phyloP scores from a whole-genome alignment of 2,329 filamentous ascomycete species.

The Domatiomyces globalis region DNA sequence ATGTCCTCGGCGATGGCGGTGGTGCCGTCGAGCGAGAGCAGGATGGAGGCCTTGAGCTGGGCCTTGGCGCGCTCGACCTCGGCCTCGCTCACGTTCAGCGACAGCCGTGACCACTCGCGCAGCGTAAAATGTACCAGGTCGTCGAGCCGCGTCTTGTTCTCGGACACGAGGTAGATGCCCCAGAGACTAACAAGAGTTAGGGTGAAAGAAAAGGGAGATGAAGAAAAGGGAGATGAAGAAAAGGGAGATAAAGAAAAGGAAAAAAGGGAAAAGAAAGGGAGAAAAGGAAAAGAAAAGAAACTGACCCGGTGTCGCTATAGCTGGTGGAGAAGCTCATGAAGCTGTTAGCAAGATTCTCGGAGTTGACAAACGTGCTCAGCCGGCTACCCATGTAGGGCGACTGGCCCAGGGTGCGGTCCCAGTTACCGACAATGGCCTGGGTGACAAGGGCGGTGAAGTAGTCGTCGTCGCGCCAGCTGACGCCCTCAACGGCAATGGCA shows the following conservation, averaged over 20 bases:
- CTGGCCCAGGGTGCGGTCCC: slow-evolving; percentile 97
- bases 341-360: slow-evolving; percentile 94
- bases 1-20: slow-evolving; percentile 97
- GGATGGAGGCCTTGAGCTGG: slow-evolving; percentile 95
- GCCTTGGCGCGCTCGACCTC: slow-evolving; percentile 98
- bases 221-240: slow-evolving; percentile 1
- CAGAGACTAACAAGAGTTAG: slow-evolving; percentile 55
- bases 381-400: slow-evolving; percentile 96
- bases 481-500: slow-evolving; percentile 95
- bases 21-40: slow-evolving; percentile 92
- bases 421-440: slow-evolving; percentile 98
- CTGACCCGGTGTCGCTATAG: slow-evolving; percentile 97
- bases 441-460: slow-evolving; percentile 97
- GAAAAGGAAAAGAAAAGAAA: slow-evolving; percentile 10
- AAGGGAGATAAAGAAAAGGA: slow-evolving; percentile 33
- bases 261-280: slow-evolving; percentile 18
- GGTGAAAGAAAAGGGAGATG: slow-evolving; percentile 17
- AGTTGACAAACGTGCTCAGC: slow-evolving; percentile 85
- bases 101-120: slow-evolving; percentile 93
- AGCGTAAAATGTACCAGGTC: slow-evolving; percentile 97
- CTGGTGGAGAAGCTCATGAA: slow-evolving; percentile 99
- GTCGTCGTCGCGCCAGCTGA: slow-evolving; percentile 97
- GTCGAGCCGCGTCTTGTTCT: slow-evolving; percentile 74
- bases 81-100: slow-evolving; percentile 69
- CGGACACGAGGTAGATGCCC: slow-evolving; percentile 97